phyloP scores from a whole-genome alignment of 2,329 filamentous ascomycete genomes.

The Neofusicoccum laricinum region DNA sequence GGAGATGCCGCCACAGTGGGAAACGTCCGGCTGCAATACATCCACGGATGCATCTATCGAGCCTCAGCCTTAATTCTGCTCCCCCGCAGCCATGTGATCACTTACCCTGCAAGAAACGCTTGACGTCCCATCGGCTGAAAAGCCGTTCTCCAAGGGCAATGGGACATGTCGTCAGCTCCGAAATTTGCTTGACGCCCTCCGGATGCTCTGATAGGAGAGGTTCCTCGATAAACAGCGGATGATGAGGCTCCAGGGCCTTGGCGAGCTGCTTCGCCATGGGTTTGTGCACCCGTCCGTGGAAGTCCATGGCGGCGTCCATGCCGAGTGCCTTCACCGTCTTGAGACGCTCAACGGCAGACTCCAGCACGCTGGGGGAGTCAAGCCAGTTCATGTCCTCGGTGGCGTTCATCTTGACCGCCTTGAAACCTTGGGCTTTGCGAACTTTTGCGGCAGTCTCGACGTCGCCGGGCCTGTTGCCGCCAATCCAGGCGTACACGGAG shows the following conservation, averaged over 20 bases:
- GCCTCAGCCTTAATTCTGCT: not conserved
- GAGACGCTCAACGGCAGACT: constrained; percentile 64
- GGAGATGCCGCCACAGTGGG: constrained; percentile 69
- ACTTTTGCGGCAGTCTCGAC: constrained; percentile 60
- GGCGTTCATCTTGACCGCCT: constrained; percentile 73
- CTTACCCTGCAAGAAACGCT: constrained; percentile 62
- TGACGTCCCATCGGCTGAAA: constrained; percentile 70
- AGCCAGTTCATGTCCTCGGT: constrained; percentile 75
- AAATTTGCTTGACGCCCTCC: constrained; percentile 62
- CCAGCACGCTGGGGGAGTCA: constrained; percentile 64
- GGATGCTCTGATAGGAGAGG: constrained; percentile 68
- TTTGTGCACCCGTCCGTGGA: constrained; percentile 73
- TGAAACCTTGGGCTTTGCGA: constrained; percentile 61
- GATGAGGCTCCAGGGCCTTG: constrained; percentile 62
- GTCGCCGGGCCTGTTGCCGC: constrained; percentile 67
- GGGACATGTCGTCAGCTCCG: constrained; percentile 56
- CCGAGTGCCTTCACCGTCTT: constrained; percentile 67
- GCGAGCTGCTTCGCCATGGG: constrained; percentile 80
- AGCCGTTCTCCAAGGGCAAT: constrained; percentile 72
- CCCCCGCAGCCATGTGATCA: not conserved
- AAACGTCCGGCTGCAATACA: constrained; percentile 70
- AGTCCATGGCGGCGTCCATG: constrained; percentile 72
- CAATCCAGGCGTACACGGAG: constrained; percentile 76
- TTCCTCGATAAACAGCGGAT: constrained; percentile 74
- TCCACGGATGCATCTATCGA: constrained; percentile 57